Evolutionary conservation across 2,329 filamentous ascomycete species (phyloP), one percentile per base, ranked within the genome.

Genomic region (Colletotrichum cuscutae): DNA sequence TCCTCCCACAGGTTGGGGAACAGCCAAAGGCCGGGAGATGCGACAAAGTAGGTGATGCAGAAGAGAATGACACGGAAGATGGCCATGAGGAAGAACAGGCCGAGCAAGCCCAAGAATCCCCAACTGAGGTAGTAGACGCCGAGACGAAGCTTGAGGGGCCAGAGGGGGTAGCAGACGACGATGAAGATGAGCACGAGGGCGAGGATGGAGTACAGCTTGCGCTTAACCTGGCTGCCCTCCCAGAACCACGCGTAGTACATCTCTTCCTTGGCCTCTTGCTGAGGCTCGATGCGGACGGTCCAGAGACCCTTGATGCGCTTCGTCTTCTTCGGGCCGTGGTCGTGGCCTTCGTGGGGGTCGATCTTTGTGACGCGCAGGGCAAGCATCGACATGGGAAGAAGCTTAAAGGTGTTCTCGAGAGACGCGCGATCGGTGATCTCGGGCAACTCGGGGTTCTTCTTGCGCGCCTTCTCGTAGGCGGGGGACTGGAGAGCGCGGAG

Each of bases 1-100:
- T 99, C 97, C 82, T 99, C 97, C 86, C 98, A 99, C 24, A 99
- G 86, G 81, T 99, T 99, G 61, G 97, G 97, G 85, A 96, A 99
- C 57, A 99, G 88, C 97, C 97, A 99, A n/a, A 99, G 88, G 78
- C 97, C 97, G 3, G 97, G 97, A 4, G 95, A 86, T 1, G 91
- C 88, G 19, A 89, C 88, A 80, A 98, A 97, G 84, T 97, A 95
- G 26, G 97, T 98, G 81, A 97, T 84, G 81, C 94, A 93, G 86
- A 99, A 99, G 32, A 99, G 87, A 74, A 99, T 97, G 69, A 98
- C 89, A 73, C 97, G 92, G 89, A 99, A 95, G 80, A 99, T 97
- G 6, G 96, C 94, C 97, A 99, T 98, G 80, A 91, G 90, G 83
- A 99, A 98, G 90, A 99, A 99, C 62, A 98, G 85, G 68, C 94